Conservation (phyloP, 768 basidiomycete species). For the Lactifluus rugatus region DNA sequence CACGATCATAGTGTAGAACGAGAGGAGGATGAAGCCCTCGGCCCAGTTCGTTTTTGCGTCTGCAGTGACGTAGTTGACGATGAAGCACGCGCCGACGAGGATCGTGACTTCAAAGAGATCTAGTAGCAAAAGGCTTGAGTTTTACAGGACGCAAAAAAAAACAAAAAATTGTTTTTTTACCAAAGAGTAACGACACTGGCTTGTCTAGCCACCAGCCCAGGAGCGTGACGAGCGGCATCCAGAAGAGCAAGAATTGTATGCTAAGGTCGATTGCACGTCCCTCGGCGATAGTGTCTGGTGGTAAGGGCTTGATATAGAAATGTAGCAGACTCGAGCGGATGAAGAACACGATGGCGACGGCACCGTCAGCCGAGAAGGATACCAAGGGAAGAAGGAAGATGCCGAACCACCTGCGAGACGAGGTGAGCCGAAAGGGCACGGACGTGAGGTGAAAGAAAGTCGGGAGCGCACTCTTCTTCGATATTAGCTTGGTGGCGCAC, state of each 20-base stretch:
- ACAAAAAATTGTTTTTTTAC: constrained; percentile 26
- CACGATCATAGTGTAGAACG: constrained; percentile 61
- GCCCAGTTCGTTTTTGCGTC: constrained; percentile 76
- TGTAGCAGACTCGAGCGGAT: constrained; percentile 34
- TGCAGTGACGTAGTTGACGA: constrained; percentile 73
- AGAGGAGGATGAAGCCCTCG: constrained; percentile 56
- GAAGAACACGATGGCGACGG: constrained; percentile 51
- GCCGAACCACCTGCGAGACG: constrained; percentile 52
- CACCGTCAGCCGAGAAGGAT: constrained; percentile 64
- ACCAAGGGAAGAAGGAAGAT: constrained; percentile 61
- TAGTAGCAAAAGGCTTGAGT: constrained; percentile 20
- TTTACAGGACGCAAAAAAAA: too few relatives aligned
- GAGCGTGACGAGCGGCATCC: constrained; percentile 66
- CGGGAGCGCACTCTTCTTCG: constrained; percentile 38
- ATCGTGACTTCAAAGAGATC: constrained; percentile 62
- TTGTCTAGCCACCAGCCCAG: constrained; percentile 57
- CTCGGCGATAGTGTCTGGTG: constrained; percentile 52
- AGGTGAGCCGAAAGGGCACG: not conserved
- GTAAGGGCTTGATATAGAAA: constrained; percentile 31
- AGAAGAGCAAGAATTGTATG: constrained; percentile 70
- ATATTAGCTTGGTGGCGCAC: constrained; percentile 38
- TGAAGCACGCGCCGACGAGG: constrained; percentile 56
- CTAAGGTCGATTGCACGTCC: constrained; percentile 66
- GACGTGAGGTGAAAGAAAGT: not conserved
- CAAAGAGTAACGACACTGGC: constrained; percentile 59